phyloP scores from a whole-genome alignment of 2,329 filamentous ascomycete species.

The Paracamarosporium sp. region DNA sequence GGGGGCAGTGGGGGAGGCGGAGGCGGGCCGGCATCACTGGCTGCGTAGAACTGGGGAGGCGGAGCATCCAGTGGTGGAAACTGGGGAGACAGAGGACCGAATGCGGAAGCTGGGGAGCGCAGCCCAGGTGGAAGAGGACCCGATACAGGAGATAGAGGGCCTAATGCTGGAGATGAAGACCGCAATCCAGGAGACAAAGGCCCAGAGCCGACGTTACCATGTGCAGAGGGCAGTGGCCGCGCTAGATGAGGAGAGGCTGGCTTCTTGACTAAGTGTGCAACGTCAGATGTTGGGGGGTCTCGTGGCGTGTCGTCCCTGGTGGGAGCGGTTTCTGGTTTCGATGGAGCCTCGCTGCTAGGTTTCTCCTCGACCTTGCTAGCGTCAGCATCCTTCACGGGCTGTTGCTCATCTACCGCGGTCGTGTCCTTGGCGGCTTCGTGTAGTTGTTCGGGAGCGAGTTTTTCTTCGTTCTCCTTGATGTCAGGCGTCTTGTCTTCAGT shows the following conservation, averaged over 20 bases:
- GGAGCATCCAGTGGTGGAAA: not conserved
- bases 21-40: not conserved
- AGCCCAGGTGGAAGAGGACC: no score
- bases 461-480: not conserved
- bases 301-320: not conserved
- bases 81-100: no score
- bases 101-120: no score
- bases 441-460: not conserved
- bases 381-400: not conserved
- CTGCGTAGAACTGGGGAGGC: not conserved
- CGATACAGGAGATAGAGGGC: no score
- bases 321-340: not conserved
- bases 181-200: no score
- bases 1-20: conserved; percentile 7
- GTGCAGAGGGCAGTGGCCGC: not conserved
- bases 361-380: not conserved
- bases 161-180: no score
- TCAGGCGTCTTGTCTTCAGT: not conserved
- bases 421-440: not conserved
- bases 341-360: not conserved
- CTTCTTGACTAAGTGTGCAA: not conserved
- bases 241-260: not conserved
- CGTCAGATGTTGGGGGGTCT: not conserved
- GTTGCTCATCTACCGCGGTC: not conserved
- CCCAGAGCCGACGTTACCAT: not conserved